A percentile compares a stretch with the other conserved stretches of the same genome.
These are phyloP conservation scores for Trematosphaeria pertusa DNA, from an alignment of 2,329 filamentous ascomycete genomes.

Conservation along the genomic window DNA sequence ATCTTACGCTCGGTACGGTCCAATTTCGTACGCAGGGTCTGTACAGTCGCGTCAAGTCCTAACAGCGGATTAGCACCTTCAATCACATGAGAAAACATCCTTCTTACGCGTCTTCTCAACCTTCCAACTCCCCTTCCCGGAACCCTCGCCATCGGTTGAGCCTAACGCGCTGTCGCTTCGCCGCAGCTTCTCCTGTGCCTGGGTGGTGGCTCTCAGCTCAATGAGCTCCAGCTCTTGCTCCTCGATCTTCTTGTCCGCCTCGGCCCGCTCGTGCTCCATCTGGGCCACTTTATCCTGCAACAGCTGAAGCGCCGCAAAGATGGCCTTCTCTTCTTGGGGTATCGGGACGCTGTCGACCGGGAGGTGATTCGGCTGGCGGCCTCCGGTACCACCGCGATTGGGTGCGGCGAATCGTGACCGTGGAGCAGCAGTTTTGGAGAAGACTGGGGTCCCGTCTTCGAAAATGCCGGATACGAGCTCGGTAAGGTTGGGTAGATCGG, in stretches of 20 bases:
- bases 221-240: slow-evolving; percentile 61
- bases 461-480: slow-evolving; percentile 67
- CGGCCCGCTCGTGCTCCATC: slow-evolving; percentile 63
- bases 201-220: slow-evolving; percentile 56
- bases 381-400: slow-evolving; percentile 38
- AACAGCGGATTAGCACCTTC: slow-evolving; percentile 18
- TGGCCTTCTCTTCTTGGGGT: slow-evolving; percentile 67
- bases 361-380: slow-evolving; percentile 47
- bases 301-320: slow-evolving; percentile 66
- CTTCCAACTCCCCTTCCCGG: slow-evolving; percentile 45
- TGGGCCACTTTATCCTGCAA: slow-evolving; percentile 64
- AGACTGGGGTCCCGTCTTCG: slow-evolving; percentile 64
- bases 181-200: slow-evolving; percentile 49
- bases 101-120: slow-evolving; percentile 65
- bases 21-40: slow-evolving; percentile 66
- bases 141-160: slow-evolving; percentile 56
- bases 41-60: slow-evolving; percentile 67
- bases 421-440: slow-evolving; percentile 57
- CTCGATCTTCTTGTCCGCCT: slow-evolving; percentile 57
- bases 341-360: slow-evolving; percentile 63
- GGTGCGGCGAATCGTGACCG: slow-evolving; percentile 63
- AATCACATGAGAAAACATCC: background rate
- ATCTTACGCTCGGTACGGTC: slow-evolving; percentile 69
- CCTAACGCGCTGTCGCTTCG: slow-evolving; percentile 57
- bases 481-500: slow-evolving; percentile 66